Conservation (phyloP, 768 basidiomycete species). For the Panaeolus cyanescens region DNA sequence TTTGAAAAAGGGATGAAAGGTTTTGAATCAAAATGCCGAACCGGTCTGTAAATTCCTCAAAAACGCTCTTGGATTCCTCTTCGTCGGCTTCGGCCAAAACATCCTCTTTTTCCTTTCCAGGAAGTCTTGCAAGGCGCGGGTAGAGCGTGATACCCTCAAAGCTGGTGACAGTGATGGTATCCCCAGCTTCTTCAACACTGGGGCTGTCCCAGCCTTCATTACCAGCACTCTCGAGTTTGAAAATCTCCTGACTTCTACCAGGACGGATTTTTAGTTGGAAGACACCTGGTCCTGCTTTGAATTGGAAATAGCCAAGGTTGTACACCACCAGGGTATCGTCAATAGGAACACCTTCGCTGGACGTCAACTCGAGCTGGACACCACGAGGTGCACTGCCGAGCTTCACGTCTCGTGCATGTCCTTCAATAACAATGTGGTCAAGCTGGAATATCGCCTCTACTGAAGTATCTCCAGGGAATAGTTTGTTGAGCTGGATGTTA, state of each 20-base stretch:
- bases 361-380: slow-evolving; percentile 82
- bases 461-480: slow-evolving; percentile 61
- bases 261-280: slow-evolving; percentile 81
- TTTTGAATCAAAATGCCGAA: slow-evolving; percentile 28
- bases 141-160: slow-evolving; percentile 92
- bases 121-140: slow-evolving; percentile 68
- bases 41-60: slow-evolving; percentile 56
- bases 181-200: slow-evolving; percentile 64
- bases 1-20: slow-evolving; percentile 3
- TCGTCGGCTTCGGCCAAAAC: slow-evolving; percentile 59
- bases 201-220: slow-evolving; percentile 89
- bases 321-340: slow-evolving; percentile 93
- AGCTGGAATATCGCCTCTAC: slow-evolving; percentile 84
- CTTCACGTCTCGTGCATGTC: slow-evolving; percentile 80
- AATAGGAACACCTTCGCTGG: slow-evolving; percentile 44
- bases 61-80: slow-evolving; percentile 36
- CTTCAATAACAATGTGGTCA: slow-evolving; percentile 91
- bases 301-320: slow-evolving; percentile 95
- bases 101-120: slow-evolving; percentile 82
- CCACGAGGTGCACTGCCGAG: slow-evolving; percentile 81
- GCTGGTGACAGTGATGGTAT: slow-evolving; percentile 78
- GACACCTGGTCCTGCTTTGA: slow-evolving; percentile 90
- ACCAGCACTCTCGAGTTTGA: slow-evolving; percentile 81
- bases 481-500: slow-evolving; percentile 82
- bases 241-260: slow-evolving; percentile 82